Evolutionary conservation across 345 rosid genomes (phyloP), one percentile per base, ranked within the genome.

Genomic region (Clausena lansium): DNA sequence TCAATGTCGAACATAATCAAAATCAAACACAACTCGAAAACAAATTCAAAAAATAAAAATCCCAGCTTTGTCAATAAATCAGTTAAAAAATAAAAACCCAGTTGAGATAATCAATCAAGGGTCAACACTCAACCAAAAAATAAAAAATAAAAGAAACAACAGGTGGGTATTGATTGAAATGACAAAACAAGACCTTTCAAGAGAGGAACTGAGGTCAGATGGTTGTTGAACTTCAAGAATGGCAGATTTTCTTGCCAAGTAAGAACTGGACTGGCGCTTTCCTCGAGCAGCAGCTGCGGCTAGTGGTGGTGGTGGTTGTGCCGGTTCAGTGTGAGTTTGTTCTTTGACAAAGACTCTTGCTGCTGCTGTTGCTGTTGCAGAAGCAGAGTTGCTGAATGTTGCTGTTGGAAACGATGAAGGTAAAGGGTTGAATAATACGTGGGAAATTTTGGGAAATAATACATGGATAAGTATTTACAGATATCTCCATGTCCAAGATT

Each of bases 241-340:
- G 67, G 97, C 97, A 57, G 91, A 83, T 88, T 93, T 88, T 75
- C 98, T 89, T 39, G 80, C 81, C 38, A 85, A 74, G 85, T 88
- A 93, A 11, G 85, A 79, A 81, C 80, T 88, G 15, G 95, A 82
- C 79, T 87, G 88, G 67, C 82, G 93, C 75, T 81, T 78, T 61
- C 79, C 41, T 25, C 59, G 81, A 62, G 79, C 65, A 25, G 76
- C 7, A 30, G 9, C 66, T 27, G 62, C 75, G 68, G 54, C 58
- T 24, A 67, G 10, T 7, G 50, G 32, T 20, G 82, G 28, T 33
- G 70, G 36, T 59, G 66, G 52, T 33, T 30, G 62, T 17, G 78
- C 60, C n/a, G 87, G 81, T 73, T 73, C 78, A 17, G 73, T 47
- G n/a, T 14, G 61, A 15, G 80, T 58, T 36, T 59, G 75, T 80